Percentiles rank a stretch among this genome's conserved stretches.
phyloP scores from a whole-genome alignment of 2,329 filamentous ascomycete species.

The Pseudogymnoascus verrucosus region DNA sequence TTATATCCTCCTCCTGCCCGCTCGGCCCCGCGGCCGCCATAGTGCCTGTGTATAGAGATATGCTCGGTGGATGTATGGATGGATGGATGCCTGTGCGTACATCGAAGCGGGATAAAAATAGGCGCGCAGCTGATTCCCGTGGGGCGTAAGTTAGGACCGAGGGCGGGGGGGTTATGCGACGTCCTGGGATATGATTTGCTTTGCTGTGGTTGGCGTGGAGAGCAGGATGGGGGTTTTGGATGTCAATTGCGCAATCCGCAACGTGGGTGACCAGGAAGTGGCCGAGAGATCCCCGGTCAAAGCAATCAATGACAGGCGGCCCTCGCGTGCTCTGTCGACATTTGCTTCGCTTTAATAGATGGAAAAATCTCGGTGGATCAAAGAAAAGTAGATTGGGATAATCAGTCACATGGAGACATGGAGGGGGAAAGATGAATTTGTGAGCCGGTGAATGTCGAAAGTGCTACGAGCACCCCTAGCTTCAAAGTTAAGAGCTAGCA shows the following conservation, averaged over 20 bases:
- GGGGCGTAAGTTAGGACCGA: background rate
- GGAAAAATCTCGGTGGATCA: background rate
- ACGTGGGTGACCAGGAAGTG: conserved; percentile 4
- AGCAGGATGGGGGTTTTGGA: conserved; percentile 5
- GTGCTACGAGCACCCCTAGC: background rate
- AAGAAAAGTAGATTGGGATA: background rate
- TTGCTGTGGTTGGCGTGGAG: conserved; percentile 1
- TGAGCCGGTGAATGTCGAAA: background rate
- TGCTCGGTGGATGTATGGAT: background rate
- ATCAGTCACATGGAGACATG: conserved; percentile 1
- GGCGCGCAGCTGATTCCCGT: background rate
- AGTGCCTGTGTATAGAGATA: background rate
- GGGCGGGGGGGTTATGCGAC: background rate
- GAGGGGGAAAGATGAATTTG: background rate
- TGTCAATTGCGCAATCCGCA: conserved; percentile 2
- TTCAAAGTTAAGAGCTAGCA: background rate
- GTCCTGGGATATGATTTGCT: background rate
- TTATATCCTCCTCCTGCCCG: background rate
- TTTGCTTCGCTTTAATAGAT: background rate
- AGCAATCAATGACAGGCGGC: background rate
- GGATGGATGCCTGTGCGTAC: conserved; percentile 6
- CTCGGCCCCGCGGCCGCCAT: background rate
- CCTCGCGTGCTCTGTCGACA: background rate
- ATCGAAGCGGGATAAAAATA: conserved; percentile 5
- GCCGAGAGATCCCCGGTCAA: background rate